Evolutionary conservation across 164 flowering plant genomes (phyloP), one percentile per base, ranked within the genome.

Genomic region (Berberis thunbergii): DNA sequence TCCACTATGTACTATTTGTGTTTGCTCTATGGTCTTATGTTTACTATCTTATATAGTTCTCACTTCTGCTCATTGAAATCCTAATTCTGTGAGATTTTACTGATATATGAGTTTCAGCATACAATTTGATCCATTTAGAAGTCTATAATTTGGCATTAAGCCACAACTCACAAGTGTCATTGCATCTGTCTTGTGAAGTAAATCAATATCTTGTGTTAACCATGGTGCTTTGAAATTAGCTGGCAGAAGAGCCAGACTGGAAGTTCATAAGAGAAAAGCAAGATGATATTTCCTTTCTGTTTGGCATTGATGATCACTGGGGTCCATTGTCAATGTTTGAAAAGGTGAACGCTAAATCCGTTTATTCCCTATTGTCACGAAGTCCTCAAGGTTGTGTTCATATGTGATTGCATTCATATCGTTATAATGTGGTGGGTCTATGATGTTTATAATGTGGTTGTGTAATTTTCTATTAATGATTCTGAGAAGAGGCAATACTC

Each of bases 271-370:
- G 80, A 74, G 83, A 54, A 64, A 85, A 81, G 59, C 69, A 65
- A 65, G 66, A 66, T 45, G 83, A 84, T 68, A 67, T 87, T 44
- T 80, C 95, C 12, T 86, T 94, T 78, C 69, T 94, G 63, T 90
- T 83, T 69, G 96, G 97, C 38, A 64, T 59, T 43, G 86, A 90
- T 75, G 98, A 94, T 79, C 97, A 90, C 77, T 94, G 98, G 98
- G 98, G 95, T 64, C 98, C 98, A 63, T 67, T 90, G 64, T 60
- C 91, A 66, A 62, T 86, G 78, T 81, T 70, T 67, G 93, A 94
- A 76, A 86, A 94, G 96, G 98, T 93, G 65, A 49, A 64, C 62
- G 5, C 60, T 59, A 40, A 6, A 43, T 55, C 61, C 26, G 26
- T 26, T 26, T 26, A 26, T 8, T 2, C 7, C 6, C 8, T 7